A percentile compares a stretch with the other conserved stretches of the same genome.
phyloP scores from a whole-genome alignment of 352 stramenopile species.

The Phytophthora pinifolia region DNA sequence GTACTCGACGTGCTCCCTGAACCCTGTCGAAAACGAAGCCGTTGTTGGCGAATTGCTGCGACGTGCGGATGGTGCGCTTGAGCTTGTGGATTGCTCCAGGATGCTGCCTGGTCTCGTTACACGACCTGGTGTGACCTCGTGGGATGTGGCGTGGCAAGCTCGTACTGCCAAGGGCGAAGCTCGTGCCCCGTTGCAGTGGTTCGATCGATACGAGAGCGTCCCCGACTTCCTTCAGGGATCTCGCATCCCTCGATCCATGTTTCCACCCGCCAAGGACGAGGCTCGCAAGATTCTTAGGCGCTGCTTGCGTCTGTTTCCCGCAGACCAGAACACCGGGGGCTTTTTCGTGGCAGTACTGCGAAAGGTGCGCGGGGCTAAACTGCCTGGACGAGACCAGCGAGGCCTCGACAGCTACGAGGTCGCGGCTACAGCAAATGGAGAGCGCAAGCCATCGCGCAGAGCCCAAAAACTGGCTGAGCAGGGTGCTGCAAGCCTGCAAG shows the following conservation, averaged over 20 bases:
- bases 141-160: conserved; percentile 70
- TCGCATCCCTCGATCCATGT: conserved; percentile 78
- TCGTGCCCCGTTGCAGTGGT: conserved; percentile 48
- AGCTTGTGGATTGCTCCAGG: conserved; percentile 82
- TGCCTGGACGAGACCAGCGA: conserved; percentile 36
- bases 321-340: conserved; percentile 97
- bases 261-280: conserved; percentile 79
- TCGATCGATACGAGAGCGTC: conserved; percentile 52
- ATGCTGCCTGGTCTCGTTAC: conserved; percentile 51
- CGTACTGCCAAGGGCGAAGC: conserved; percentile 30
- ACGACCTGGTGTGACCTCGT: conserved; percentile 52
- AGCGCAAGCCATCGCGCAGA: conserved; percentile 21
- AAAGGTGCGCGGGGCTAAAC: conserved; percentile 45
- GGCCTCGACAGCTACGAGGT: conserved; percentile 53
- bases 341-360: conserved; percentile 97
- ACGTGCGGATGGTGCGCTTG: conserved; percentile 76
- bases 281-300: conserved; percentile 19
- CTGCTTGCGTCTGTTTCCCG: conserved; percentile 92
- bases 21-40: conserved; percentile 98
- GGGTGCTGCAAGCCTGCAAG: background rate
- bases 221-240: conserved; percentile 58
- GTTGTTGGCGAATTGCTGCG: conserved; percentile 93
- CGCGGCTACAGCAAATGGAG: conserved; percentile 28
- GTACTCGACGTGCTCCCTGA: conserved; percentile 97
- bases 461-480: conserved; percentile 14